Base-by-base conservation (phyloP, 805 yeast species). In the Suhomyces xylopsoci region DNA sequence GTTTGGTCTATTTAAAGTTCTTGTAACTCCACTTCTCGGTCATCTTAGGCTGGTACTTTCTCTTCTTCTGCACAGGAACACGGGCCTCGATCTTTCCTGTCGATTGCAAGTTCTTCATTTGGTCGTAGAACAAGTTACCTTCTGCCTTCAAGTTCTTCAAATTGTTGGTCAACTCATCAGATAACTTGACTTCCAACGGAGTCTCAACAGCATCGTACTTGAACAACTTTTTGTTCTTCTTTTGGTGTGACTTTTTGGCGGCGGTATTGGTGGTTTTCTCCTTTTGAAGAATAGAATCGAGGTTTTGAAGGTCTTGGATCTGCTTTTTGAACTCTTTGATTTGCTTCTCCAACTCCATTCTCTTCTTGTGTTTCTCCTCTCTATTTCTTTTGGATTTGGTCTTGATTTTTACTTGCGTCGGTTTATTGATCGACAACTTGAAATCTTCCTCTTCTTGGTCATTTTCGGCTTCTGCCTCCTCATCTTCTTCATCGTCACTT, bases 1-100 rank as follows among this genome's bases (percentile, higher is more conserved):
- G n/a, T n/a, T 20, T 20, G 22, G 22, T 20, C 22, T 76, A 86
- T 71, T 86, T 85, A 65, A 88, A 89, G 71, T 93, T 96, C 74
- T 93, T 93, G 73, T 88, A 89, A 32, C 92, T 81, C 96, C 96
- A 90, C 73, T 92, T 93, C 69, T 93, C 97, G 28, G 96, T 88
- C 56, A 87, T 71, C 77, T 87, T 90, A 54, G 80, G 86, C 60
- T 83, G 78, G 64, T 85, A 87, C 66, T 82, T 85, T 65, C 87
- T 81, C 67, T 76, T 82, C 67, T 82, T 83, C 58, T 77, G 78
- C 53, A 81, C 83, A 10, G 87, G 89, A 36, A 85, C 80, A 71
- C 97, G 83, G 5, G 96, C 78, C 70, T 93, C 99, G 51, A 94
- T 78, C 64, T 86, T 82, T 60, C 99, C 99, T 28, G 85, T 78